Base-by-base conservation (phyloP, 305 asterid species). In the Fraxinus nigra region DNA sequence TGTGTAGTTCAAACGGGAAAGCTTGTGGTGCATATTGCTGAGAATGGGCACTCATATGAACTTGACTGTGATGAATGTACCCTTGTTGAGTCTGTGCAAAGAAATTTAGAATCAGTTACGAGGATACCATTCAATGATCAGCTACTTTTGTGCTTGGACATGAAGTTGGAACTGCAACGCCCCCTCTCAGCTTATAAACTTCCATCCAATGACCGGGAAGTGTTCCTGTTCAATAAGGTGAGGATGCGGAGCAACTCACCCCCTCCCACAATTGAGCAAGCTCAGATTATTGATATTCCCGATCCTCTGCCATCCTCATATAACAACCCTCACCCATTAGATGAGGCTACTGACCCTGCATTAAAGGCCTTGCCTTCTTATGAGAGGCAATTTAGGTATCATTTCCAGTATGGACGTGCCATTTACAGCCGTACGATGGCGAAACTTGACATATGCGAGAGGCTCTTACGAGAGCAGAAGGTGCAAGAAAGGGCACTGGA, bases 401-500 rank as follows among this genome's bases (percentile, higher is more conserved):
- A 96, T 77, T 94, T 90, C 88, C 97, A 96, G 80, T 82, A 84
- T 30, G 99, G 97, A 13, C 89, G 87, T 75, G 95, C 93, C 78
- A 90, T 94, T 79, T 96, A 91, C 83, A 86, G 85, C 30, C 92
- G 94, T 18, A 89, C 98, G 0, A 51, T 81, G 51, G 92, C 91
- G 33, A 96, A 89, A 78, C 13, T 81, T 6, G 93, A 89, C 56
- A 80, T 73, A 10, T 94, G 97, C 33, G 92, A 92, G 92, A 90
- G 92, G 91, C 90, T 94, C 73, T 83, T 85, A 87, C 87, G 88
- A 79, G 95, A 94, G 87, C 97, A 88, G 88, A 92, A 87, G 90
- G 99, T 96, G 88, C 99, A 96, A 79, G 99, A 93, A 82, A 85
- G 94, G 89, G 98, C 97, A 0, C 82, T 93, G 91, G 98, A 92